Conservation (phyloP, 2,329 filamentous ascomycete genomes). For the Dothideomycetidae sp. region DNA sequence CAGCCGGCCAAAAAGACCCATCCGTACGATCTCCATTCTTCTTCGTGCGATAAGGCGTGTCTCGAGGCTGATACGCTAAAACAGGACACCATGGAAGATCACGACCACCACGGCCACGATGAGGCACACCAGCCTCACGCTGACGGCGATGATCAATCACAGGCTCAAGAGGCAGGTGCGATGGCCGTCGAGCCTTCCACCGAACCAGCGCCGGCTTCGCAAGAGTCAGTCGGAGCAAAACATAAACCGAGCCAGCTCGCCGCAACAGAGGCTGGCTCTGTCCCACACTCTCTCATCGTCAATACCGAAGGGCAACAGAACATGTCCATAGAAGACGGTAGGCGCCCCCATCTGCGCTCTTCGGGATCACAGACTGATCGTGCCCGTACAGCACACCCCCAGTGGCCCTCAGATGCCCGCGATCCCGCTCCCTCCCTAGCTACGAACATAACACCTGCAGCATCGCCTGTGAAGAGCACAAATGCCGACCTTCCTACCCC, state of each 20-base stretch:
- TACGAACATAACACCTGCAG: constrained; percentile 2
- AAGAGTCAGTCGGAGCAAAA: too few relatives aligned
- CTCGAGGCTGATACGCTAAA: too few relatives aligned
- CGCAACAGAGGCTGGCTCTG: not conserved
- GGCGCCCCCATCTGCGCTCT: not conserved
- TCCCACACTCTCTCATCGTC: constrained; percentile 7
- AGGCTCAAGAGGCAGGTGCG: too few relatives aligned
- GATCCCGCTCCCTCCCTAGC: constrained; percentile 1
- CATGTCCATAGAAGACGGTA: constrained; percentile 7
- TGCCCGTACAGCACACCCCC: not conserved
- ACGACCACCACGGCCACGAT: not conserved
- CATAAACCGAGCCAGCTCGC: too few relatives aligned
- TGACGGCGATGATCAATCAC: too few relatives aligned
- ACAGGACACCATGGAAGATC: constrained; percentile 4
- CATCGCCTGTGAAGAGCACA: constrained; percentile 1
- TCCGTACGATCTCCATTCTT: too few relatives aligned
- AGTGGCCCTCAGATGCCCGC: constrained; percentile 2
- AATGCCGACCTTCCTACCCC: constrained; percentile 4
- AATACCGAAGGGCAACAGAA: constrained; percentile 1
- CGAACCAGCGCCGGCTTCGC: too few relatives aligned
- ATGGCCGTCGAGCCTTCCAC: too few relatives aligned
- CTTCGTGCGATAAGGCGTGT: too few relatives aligned
- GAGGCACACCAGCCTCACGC: constrained; percentile 1
- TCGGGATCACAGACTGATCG: constrained; percentile 2
- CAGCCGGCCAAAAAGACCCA: too few relatives aligned